Evolutionary conservation across 2,329 filamentous ascomycete genomes (phyloP).

Genomic region (Trichophyton benhamiae): DNA sequence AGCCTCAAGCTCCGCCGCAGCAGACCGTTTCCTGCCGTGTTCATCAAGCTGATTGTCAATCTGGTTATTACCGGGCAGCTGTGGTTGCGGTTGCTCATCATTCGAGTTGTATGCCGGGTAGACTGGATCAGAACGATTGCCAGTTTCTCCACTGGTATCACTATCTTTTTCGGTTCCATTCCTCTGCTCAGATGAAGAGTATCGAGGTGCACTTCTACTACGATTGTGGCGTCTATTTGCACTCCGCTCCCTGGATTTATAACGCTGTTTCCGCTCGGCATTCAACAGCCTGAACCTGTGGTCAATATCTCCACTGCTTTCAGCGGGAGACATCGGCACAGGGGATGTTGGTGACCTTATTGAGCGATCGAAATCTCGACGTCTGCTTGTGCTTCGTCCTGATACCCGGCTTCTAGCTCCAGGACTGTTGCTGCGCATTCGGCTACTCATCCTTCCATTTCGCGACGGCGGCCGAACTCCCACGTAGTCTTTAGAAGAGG

Average conservation of each 20-base stretch:
- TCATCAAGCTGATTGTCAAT: not conserved
- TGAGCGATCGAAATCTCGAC: conserved; percentile 46
- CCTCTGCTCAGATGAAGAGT: conserved; percentile 36
- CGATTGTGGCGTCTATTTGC: conserved; percentile 32
- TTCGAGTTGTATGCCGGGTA: not conserved
- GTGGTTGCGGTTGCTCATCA: not conserved
- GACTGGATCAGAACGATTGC: not conserved
- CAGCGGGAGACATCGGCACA: conserved; percentile 55
- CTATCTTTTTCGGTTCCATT: not conserved
- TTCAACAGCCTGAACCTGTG: conserved; percentile 40
- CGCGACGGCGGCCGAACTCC: conserved; percentile 11
- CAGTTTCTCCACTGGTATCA: not conserved
- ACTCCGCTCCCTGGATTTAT: conserved; percentile 39
- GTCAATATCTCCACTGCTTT: conserved; percentile 44
- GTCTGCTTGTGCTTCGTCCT: conserved; percentile 49
- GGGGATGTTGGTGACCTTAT: conserved; percentile 69
- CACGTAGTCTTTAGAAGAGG: conserved; percentile 9
- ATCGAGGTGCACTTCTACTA: conserved; percentile 32
- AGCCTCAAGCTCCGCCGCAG: conserved; percentile 77
- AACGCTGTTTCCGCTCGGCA: conserved; percentile 31
- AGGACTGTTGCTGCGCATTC: conserved; percentile 29
- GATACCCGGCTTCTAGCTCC: conserved; percentile 18
- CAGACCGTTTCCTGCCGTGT: conserved; percentile 53
- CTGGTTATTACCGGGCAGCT: not conserved
- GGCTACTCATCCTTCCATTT: conserved; percentile 30